Base-by-base conservation (phyloP, 371 early-diverging fungal species). In the Mucor lusitanicus region DNA sequence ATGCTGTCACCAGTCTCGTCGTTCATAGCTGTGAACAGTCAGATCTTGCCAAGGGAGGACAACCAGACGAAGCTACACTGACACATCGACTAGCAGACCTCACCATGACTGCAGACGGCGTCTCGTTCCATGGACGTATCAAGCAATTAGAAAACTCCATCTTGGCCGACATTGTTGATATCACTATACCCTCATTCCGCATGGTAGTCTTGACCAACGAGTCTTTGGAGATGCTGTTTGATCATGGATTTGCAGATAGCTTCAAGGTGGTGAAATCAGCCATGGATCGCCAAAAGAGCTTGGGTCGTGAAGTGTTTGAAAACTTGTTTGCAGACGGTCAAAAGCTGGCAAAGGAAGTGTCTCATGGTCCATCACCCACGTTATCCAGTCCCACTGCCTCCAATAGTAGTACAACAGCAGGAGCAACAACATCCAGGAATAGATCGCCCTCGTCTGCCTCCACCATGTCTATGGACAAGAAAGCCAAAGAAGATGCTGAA, bases 201-300 rank as follows among this genome's bases (percentile, higher is more conserved):
- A 87, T 89, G 84, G 86, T 88, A 0, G 78, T 87, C 12, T 68
- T 90, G 59, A 87, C 89, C 7, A 89, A 89, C 59, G 91, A 87
- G 56, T 75, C 85, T 1, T 71, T 90, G 40, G 90, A 90, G 65
- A 80, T 78, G 67, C 86, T 91, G 55, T 90, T 92, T 64, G 87
- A 90, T 48, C 74, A 82, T n/a, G 87, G 80, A 27, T 91, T 92
- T 57, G 73, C 83, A 0, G 68, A 73, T 30, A 88, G 90, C 50
- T 91, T 91, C 72, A 78, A 79, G 59, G 74, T 91, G 7, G 81
- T 83, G n/a, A 86, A 91, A 61, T 82, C 88, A 3, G 65, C 84
- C 12, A 81, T 83, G 37, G 81, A 83, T 48, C 71, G 72, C n/a
- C 81, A 77, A 69, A 83, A 78, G 77, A 77, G 79, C 42, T 67